Evolutionary conservation across 139 green algal genomes (phyloP), one percentile per base, ranked within the genome.

Genomic region (Chlorella vulgaris): DNA sequence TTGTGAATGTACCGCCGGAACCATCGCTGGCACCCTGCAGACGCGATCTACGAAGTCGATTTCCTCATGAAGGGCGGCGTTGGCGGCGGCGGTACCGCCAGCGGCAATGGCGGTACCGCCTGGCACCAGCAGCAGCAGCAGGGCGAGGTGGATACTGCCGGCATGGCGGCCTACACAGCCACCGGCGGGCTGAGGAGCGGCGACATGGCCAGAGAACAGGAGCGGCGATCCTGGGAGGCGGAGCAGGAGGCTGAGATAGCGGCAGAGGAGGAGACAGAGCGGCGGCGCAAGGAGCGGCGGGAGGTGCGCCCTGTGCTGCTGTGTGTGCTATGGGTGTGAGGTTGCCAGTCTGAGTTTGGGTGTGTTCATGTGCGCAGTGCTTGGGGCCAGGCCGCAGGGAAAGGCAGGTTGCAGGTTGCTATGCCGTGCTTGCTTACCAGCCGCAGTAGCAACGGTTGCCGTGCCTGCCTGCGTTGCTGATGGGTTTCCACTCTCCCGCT

Each of bases 21-120:
- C 47, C 13, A 10, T 24, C 47, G 15, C 47, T 4, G 2, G 15
- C 42, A 2, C 31, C 28, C 22, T 58, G 84, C 89, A 15, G 92
- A 90, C 1, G 91, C 93, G 7, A 75, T 81, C 51, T 96, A 94
- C 62, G 91, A 94, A 74, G 93, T 97, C 55, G 92, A 95, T 74
- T 95, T 95, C 55, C 38, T 93, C 47, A 74, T 76, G 13, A 94
- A 94, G 81, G 82, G n/a, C n/a, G n/a, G n/a, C n/a, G n/a, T n/a
- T n/a, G n/a, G n/a, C n/a, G n/a, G n/a, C n/a, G n/a, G n/a, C n/a
- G n/a, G n/a, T n/a, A n/a, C n/a, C n/a, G n/a, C n/a, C n/a, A n/a
- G n/a, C n/a, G n/a, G n/a, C n/a, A 51, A 24, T 42, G 38, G 67
- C 7, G 26, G 26, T 7, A 26, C 26, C 6, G 74, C 50, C 15